Evolutionary conservation across 257 asterid genomes (phyloP).

Genomic region (Datura wrightii): DNA sequence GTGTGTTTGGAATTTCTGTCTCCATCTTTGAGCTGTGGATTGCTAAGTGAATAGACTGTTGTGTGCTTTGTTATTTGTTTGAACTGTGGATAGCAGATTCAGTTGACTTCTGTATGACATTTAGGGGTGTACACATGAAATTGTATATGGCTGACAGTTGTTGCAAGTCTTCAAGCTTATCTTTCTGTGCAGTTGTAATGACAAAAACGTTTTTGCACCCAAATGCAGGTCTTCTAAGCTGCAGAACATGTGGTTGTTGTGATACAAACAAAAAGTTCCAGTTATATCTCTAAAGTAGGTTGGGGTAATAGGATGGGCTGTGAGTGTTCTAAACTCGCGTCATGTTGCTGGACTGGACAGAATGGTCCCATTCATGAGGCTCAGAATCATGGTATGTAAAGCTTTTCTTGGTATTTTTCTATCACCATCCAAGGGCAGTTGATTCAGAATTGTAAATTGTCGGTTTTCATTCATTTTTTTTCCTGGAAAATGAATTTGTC

Average conservation of each 20-base stretch:
- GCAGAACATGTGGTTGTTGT: constrained; percentile 26
- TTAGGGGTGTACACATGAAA: neutral
- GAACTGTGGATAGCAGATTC: neutral
- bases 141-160: neutral
- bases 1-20: neutral
- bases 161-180: neutral
- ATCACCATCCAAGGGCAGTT: neutral
- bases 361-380: constrained; percentile 42
- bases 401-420: neutral
- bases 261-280: constrained; percentile 23
- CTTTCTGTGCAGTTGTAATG: constrained; percentile 11
- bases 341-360: constrained; percentile 49
- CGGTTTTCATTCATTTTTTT: neutral
- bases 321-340: constrained; percentile 44
- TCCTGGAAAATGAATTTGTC: neutral
- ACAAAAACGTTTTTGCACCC: neutral
- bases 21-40: constrained; percentile 10
- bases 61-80: constrained; percentile 17
- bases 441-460: constrained; percentile 14
- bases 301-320: constrained; percentile 46
- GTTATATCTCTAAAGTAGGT: constrained; percentile 25
- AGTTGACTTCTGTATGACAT: neutral
- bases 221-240: constrained; percentile 27
- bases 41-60: constrained; percentile 18
- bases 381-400: constrained; percentile 42